Percentiles rank a stretch among this genome's conserved stretches.
Conservation (phyloP, 208 protist genomes). For the Crithidia sp. region DNA sequence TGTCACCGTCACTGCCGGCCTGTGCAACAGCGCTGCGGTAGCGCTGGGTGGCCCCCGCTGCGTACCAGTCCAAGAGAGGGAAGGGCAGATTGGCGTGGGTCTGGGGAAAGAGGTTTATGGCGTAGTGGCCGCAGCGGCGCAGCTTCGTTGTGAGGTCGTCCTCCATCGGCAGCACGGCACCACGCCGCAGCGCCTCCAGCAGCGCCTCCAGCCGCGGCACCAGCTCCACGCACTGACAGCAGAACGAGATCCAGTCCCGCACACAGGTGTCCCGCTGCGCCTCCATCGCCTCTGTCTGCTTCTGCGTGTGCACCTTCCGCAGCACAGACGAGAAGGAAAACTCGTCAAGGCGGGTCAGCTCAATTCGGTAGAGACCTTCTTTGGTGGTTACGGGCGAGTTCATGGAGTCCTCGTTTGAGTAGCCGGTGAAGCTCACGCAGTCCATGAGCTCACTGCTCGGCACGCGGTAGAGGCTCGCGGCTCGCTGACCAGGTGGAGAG, state of each 20-base stretch:
- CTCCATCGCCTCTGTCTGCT: neutral
- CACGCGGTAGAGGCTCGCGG: neutral
- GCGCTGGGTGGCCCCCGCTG: constrained; percentile 12
- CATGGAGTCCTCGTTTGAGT: neutral
- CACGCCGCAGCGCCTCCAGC: constrained; percentile 34
- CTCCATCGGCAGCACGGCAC: constrained; percentile 11
- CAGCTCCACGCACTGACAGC: constrained; percentile 41
- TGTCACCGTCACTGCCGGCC: neutral
- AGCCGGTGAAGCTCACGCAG: constrained; percentile 17
- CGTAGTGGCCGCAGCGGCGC: constrained; percentile 29
- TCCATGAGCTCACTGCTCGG: constrained; percentile 26
- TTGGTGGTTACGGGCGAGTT: neutral
- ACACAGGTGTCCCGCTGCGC: constrained; percentile 26
- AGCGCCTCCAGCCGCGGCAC: constrained; percentile 32
- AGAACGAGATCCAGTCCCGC: constrained; percentile 44
- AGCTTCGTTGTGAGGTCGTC: constrained; percentile 25
- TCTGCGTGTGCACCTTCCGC: constrained; percentile 10
- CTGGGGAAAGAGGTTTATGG: constrained; percentile 44
- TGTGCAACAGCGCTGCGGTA: neutral
- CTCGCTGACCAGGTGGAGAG: neutral
- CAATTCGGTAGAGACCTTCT: constrained; percentile 19
- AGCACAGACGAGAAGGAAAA: constrained; percentile 29
- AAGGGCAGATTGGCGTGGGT: constrained; percentile 30
- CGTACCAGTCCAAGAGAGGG: constrained; percentile 45
- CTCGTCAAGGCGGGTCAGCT: constrained; percentile 23